phyloP scores from a whole-genome alignment of 2,329 filamentous ascomycete species.

The Sporothrix euskadiensis region DNA sequence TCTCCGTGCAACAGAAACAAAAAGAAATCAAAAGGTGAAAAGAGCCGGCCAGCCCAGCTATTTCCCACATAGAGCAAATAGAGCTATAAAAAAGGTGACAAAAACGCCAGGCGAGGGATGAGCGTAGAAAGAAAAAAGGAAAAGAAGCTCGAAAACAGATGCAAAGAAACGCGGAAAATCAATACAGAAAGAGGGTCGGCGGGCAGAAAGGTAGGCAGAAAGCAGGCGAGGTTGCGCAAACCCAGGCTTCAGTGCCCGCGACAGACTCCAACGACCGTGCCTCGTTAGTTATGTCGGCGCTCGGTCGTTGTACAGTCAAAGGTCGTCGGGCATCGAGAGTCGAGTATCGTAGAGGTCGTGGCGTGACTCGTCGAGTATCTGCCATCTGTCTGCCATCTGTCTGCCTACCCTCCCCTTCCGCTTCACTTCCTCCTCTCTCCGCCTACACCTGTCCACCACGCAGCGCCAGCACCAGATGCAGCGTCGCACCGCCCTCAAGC shows the following conservation, averaged over 20 bases:
- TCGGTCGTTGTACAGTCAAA: background rate
- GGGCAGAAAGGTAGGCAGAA: background rate
- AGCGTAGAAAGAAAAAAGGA: background rate
- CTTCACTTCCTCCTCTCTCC: background rate
- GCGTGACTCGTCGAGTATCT: background rate
- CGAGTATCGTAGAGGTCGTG: background rate
- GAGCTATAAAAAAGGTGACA: conserved; percentile 26
- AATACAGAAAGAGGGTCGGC: background rate
- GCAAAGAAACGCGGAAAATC: background rate
- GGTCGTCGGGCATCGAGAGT: background rate
- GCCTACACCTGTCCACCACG: conserved; percentile 59
- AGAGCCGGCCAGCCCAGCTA: background rate
- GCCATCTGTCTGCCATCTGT: background rate
- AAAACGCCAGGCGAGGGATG: conserved; percentile 6
- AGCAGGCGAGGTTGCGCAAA: background rate
- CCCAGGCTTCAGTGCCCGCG: background rate
- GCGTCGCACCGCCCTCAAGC: conserved; percentile 86
- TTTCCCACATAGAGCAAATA: background rate
- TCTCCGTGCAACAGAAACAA: background rate
- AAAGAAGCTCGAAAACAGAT: background rate
- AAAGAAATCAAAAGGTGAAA: background rate
- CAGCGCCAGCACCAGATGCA: conserved; percentile 93
- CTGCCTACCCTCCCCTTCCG: background rate
- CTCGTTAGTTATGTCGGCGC: background rate
- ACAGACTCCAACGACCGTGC: background rate